Percentiles rank a stretch among this genome's conserved stretches.
phyloP scores from a whole-genome alignment of 257 asterid genomes.

The Scutellaria galericulata region DNA sequence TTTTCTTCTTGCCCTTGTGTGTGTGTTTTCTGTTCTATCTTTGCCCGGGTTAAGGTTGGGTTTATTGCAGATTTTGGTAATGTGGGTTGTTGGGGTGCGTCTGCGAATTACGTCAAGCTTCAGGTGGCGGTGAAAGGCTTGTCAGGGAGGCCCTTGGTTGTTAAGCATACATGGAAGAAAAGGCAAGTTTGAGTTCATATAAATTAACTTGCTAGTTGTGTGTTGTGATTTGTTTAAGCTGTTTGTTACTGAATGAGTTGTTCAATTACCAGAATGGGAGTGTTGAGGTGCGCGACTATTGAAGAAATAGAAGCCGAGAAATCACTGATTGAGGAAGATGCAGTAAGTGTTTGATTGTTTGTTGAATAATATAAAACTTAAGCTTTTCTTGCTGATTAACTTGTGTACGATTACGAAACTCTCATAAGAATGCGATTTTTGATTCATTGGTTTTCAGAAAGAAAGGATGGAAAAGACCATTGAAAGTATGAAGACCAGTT shows the following conservation, averaged over 20 bases:
- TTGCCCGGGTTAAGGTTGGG: constrained; percentile 15
- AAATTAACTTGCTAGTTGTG: neutral
- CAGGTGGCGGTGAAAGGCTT: constrained; percentile 48
- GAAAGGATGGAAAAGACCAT: constrained; percentile 93
- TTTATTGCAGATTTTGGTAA: constrained; percentile 53
- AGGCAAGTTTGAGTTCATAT: constrained; percentile 50
- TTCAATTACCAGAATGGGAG: constrained; percentile 57
- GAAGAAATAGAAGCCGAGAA: constrained; percentile 96
- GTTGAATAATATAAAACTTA: neutral
- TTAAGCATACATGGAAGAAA: constrained; percentile 41
- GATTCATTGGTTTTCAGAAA: constrained; percentile 47
- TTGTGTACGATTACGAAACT: neutral
- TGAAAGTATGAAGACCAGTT: constrained; percentile 69
- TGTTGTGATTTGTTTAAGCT: neutral
- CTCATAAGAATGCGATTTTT: constrained; percentile 6
- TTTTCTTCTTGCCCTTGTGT: neutral
- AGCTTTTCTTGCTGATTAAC: neutral
- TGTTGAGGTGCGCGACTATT: constrained; percentile 73
- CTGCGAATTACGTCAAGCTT: constrained; percentile 66
- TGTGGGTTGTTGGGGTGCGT: constrained; percentile 59
- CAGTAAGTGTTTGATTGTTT: constrained; percentile 49
- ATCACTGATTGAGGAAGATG: constrained; percentile 72
- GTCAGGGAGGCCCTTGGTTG: constrained; percentile 46
- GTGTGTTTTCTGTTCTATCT: neutral
- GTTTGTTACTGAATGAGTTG: constrained; percentile 27